phyloP scores from a whole-genome alignment of 345 rosid species.

The Cardamine resedifolia region DNA sequence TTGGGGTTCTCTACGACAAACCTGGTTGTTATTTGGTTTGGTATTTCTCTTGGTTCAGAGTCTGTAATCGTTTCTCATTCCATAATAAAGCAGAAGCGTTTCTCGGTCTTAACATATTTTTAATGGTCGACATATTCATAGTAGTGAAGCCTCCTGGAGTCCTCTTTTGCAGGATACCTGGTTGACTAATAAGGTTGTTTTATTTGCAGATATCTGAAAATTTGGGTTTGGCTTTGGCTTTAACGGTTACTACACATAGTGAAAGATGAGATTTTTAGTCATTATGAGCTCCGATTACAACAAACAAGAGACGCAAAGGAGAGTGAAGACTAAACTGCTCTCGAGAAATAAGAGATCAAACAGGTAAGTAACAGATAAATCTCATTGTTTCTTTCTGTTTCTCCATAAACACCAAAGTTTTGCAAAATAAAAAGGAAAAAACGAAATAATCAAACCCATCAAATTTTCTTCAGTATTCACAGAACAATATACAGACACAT shows the following conservation, averaged over 20 bases:
- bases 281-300: not conserved
- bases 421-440: constrained; percentile 13
- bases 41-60: not conserved
- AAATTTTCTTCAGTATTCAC: constrained; percentile 33
- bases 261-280: not conserved
- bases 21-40: constrained; percentile 1
- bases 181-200: not conserved
- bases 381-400: constrained; percentile 15
- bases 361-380: constrained; percentile 24
- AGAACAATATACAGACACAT: constrained; percentile 32
- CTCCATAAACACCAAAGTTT: constrained; percentile 28
- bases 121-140: not conserved
- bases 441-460: constrained; percentile 14
- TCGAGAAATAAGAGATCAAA: constrained; percentile 27
- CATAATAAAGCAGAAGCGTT: not conserved
- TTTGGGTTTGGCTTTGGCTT: not conserved
- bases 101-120: not conserved
- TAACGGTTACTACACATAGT: not conserved
- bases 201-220: not conserved
- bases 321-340: constrained; percentile 9
- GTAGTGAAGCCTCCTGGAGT: not conserved
- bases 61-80: constrained; percentile 15
- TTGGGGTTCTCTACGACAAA: not conserved
- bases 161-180: constrained; percentile 3
- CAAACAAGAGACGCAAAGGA: constrained; percentile 10